Base-by-base conservation (phyloP, 805 yeast species). In the Candida glaebosa region DNA sequence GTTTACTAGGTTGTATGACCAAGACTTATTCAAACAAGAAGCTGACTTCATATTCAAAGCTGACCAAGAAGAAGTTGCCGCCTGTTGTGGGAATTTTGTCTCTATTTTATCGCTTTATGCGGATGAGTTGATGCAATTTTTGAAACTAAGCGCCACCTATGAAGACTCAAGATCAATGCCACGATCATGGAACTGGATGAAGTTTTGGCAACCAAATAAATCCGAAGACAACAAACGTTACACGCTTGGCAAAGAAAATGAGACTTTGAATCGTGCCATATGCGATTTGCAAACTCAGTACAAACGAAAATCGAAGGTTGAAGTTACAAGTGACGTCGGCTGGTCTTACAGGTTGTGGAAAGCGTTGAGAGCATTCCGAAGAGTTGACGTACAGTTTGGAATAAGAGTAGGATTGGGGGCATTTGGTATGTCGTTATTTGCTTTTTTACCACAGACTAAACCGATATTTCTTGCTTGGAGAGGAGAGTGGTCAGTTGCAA, bases 401-500 rank as follows among this genome's bases (percentile, higher is more conserved):
- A 61, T 87, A 19, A 65, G 91, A 34, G 95, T 86, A 10, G 93
- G 89, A 0, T 53, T 85, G 9, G 96, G 96, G 1, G 84, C 91
- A 0, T 69, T 83, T 40, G 63, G 75, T 4, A 62, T 87, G 20
- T 80, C 89, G 0, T 49, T 76, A 0, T 79, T 87, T 41, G 95
- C 95, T 2, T 86, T 79, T 51, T 53, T 77, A 19, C 81, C 82
- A 2, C 54, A 57, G 9, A 78, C 88, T 0, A 68, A 81, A 38
- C 66, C 68, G 4, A 46, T 56, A 1, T 87, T 86, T 51, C 72
- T 65, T 36, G 71, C 68, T 32, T 85, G 87, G 88, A 64, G 90
- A 48, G 83, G 84, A 12, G 96, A 87, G 57, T 87, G 96, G 96
- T 81, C 88, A 0, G 61, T 87, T 30, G 85, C 84, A n/a, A 81